Evolutionary conservation across 805 yeast genomes (phyloP), one percentile per base, ranked within the genome.

Genomic region (Pichia scutulata): DNA sequence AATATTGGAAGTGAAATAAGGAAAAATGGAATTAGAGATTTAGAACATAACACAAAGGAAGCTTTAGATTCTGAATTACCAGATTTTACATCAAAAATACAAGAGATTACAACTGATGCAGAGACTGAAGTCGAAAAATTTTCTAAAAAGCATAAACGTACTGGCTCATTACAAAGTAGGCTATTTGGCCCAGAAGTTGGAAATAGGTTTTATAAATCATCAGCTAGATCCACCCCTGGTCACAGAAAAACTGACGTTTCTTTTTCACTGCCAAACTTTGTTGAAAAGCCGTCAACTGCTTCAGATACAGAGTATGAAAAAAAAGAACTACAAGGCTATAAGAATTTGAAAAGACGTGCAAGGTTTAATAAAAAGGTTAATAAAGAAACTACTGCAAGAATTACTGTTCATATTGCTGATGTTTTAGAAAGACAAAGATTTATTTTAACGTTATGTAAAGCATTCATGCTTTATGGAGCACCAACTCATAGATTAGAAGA

Each of bases 401-500:
- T 90, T 59, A 92, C 97, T 0, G 95, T 92, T 13, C 97, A 92
- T 63, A 87, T 90, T 58, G 93, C 96, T 0, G 95, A 86, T 59
- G 78, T 89, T 22, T 70, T 90, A 22, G 95, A 90, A 63, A 76
- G 96, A 51, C 97, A 90, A 63, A 72, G 90, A 45, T 92, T 92
- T 62, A 84, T 92, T 51, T 68, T 90, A 57, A 75, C 92, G 36
- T 75, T 92, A 70, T 90, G 97, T 63, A 80, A 87, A 43, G 95
- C 96, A 0, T 72, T 92, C 49, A 90, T 92, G 98, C 69, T 87
- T 51, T 92, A 81, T 60, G 98, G 98, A 26, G 98, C 98, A 0
- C 98, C 98, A 1, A 89, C 96, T 1, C 97, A 92, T 65, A 76
- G 98, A 61, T 68, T 92, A 47, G 98, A 92, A 65, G 98, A 92